A percentile compares a stretch with the other conserved stretches of the same genome.
Conservation (phyloP, 352 stramenopile species). For the Thraustotheca clavata region DNA sequence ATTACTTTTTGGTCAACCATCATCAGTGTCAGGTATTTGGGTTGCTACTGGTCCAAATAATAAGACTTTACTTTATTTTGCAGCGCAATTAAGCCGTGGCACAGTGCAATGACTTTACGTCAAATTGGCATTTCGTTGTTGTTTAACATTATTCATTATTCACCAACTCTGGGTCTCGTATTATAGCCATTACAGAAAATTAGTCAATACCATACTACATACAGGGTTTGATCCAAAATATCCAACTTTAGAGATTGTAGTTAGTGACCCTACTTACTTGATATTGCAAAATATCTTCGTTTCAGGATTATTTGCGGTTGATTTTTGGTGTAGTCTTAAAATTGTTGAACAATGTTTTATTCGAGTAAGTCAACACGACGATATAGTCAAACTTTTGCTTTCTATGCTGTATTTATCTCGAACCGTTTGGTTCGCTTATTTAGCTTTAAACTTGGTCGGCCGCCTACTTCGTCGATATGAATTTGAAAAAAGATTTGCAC, state of each 20-base stretch:
- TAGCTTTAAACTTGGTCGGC: background rate
- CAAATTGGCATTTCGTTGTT: background rate
- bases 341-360: background rate
- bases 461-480: background rate
- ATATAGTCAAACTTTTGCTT: background rate
- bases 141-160: background rate
- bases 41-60: background rate
- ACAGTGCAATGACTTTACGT: background rate
- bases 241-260: background rate
- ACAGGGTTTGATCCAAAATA: background rate
- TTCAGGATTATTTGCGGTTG: background rate
- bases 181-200: background rate
- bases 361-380: slow-evolving; percentile 9
- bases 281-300: slow-evolving; percentile 1
- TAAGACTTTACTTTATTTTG: background rate
- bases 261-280: slow-evolving; percentile 5
- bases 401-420: background rate
- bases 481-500: background rate
- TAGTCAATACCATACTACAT: background rate
- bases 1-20: background rate
- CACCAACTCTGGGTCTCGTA: background rate
- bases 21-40: background rate
- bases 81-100: background rate
- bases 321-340: slow-evolving; percentile 1
- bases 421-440: slow-evolving; percentile 8